A percentile compares a stretch with the other conserved stretches of the same genome.
phyloP scores from a whole-genome alignment of 352 stramenopile genomes.

The Aphanomyces euteiches region DNA sequence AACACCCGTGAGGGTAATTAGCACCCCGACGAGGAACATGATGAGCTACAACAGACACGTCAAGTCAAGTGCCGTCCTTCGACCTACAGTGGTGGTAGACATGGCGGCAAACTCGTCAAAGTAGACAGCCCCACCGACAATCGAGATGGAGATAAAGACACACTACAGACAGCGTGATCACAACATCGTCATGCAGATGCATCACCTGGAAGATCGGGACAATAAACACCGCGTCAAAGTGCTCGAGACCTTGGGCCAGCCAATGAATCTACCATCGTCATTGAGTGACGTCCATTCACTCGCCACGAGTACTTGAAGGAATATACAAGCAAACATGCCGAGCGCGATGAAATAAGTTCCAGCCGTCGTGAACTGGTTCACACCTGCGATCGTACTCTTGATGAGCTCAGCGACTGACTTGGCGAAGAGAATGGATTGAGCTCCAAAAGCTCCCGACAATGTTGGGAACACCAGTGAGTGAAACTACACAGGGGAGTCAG shows the following conservation, averaged over 20 bases:
- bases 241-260: constrained; percentile 74
- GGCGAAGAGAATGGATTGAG: constrained; percentile 76
- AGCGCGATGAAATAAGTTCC: constrained; percentile 79
- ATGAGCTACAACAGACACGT: constrained; percentile 34
- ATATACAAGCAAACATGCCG: constrained; percentile 74
- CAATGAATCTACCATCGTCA: constrained; percentile 59
- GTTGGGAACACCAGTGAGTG: constrained; percentile 70
- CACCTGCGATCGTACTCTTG: constrained; percentile 69
- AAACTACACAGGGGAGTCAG: constrained; percentile 29
- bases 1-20: constrained; percentile 68
- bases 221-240: constrained; percentile 85
- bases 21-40: constrained; percentile 71
- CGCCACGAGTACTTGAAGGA: constrained; percentile 49
- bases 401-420: constrained; percentile 80
- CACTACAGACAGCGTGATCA: constrained; percentile 39
- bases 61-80: not conserved
- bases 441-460: constrained; percentile 69
- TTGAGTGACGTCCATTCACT: not conserved
- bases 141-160: constrained; percentile 89
- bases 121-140: constrained; percentile 85
- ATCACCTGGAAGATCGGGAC: constrained; percentile 65
- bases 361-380: constrained; percentile 64
- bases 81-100: constrained; percentile 18
- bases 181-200: not conserved
- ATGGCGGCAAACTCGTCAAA: constrained; percentile 81